Base-by-base conservation (phyloP, 257 asterid species). In the Nemophila menziesii region DNA sequence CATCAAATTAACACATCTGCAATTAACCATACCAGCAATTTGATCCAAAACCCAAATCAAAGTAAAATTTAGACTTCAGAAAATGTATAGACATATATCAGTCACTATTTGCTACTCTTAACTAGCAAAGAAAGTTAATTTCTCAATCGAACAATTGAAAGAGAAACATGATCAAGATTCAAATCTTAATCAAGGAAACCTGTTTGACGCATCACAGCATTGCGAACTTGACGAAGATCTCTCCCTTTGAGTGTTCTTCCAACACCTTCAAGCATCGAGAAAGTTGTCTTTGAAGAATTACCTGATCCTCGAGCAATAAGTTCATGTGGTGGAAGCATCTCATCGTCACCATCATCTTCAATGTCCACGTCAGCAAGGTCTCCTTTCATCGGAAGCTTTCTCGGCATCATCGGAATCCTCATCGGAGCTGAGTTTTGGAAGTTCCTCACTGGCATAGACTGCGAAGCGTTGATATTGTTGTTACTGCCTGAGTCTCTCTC, bases 211-310 rank as follows among this genome's bases (percentile, higher is more conserved):
- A 72, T 73, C 43, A 85, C 73, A 8, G 95, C 93, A 54, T 80
- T 85, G 67, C 95, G 92, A 58, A 85, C 95, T 61, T 67, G 93
- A 58, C 95, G 72, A 15, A 85, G 92, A 73, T 85, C 95, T 46
- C 95, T 70, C 39, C 95, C 95, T 58, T 85, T 85, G 33, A 85
- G 92, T 2, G 95, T 85, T 51, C 95, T 67, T 39, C 93, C 95
- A 0, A 60, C 85, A 27, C 95, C 95, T 52, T 80, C 95, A 17
- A 80, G 73, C 58, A 85, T 80, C n/a, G 95, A 85, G 50, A 80
- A 71, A 3, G 87, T 62, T 1, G 67, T 72, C 17, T 52, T 72
- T 16, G 69, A 65, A 33, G 74, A 62, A 44, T 66, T 61, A 43
- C 66, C 36, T 47, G 77, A 65, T 50, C 75, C 81, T 57, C 83